A percentile compares a stretch with the other conserved stretches of the same genome.
These are phyloP conservation scores for Puccinia polysora DNA, from an alignment of 1,284 basidiomycete genomes.

Conservation along the genomic window DNA sequence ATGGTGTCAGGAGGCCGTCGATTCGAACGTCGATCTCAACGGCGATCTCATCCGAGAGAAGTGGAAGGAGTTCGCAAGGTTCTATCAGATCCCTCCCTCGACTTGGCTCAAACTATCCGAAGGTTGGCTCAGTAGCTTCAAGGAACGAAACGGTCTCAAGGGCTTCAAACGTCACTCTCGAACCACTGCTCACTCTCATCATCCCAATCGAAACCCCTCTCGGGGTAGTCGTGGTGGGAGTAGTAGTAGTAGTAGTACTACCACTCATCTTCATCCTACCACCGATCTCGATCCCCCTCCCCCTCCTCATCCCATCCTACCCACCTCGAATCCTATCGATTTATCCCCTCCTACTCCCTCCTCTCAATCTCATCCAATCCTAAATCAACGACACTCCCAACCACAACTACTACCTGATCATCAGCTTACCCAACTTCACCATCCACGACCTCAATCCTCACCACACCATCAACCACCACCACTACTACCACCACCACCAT, in stretches of 20 bases:
- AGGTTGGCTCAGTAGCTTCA: slow-evolving; percentile 23
- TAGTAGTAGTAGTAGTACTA: neutral
- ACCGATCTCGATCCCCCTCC: neutral
- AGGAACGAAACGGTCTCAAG: slow-evolving; percentile 29
- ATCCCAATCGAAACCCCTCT: neutral
- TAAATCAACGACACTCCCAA: no score
- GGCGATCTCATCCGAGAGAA: slow-evolving; percentile 27
- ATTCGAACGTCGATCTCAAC: neutral
- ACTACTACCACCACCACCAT: neutral
- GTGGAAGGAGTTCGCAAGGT: slow-evolving; percentile 22
- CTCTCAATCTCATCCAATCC: no score
- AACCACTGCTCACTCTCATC: neutral
- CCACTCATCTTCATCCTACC: neutral
- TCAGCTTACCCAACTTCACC: neutral
- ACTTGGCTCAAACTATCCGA: slow-evolving; percentile 18
- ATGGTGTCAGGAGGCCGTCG: slow-evolving; percentile 18
- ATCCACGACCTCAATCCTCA: neutral
- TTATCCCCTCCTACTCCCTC: no score
- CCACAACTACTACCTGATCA: no score
- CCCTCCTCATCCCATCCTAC: neutral
- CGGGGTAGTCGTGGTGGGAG: no score
- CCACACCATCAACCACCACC: neutral
- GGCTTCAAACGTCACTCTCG: slow-evolving; percentile 24
- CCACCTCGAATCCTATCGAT: no score
- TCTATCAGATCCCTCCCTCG: neutral